Percentiles rank a stretch among this genome's conserved stretches.
These are phyloP conservation scores for Falciphora oryzae DNA, from an alignment of 2,329 filamentous ascomycete genomes.

Conservation along the genomic window DNA sequence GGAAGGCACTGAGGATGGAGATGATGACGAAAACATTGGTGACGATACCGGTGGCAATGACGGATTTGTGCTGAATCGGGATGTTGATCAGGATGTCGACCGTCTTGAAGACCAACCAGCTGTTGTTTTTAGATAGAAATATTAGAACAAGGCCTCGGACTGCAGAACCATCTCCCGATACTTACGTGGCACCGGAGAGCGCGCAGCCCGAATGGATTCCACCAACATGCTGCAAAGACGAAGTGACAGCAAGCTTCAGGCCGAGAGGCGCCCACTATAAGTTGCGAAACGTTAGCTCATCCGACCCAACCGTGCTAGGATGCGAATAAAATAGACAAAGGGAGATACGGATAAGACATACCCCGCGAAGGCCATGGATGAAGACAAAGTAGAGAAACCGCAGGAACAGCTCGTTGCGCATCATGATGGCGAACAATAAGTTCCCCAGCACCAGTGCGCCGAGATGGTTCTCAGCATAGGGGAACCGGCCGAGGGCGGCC, in stretches of 20 bases:
- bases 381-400: constrained; percentile 29
- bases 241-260: constrained; percentile 30
- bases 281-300: not conserved
- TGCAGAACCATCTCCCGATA: not conserved
- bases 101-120: constrained; percentile 33
- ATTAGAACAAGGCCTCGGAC: not conserved
- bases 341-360: constrained; percentile 18
- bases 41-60: constrained; percentile 32
- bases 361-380: constrained; percentile 32
- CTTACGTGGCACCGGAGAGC: constrained; percentile 31
- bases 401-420: constrained; percentile 34
- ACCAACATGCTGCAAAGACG: constrained; percentile 34
- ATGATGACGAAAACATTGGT: constrained; percentile 32
- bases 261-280: constrained; percentile 31
- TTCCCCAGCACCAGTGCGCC: constrained; percentile 34
- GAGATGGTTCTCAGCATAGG: constrained; percentile 31
- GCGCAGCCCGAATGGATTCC: constrained; percentile 36
- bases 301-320: not conserved
- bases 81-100: constrained; percentile 30
- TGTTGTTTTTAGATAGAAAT: constrained; percentile 12
- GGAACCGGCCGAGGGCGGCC: constrained; percentile 26
- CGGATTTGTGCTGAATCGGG: constrained; percentile 26
- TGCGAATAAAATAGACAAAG: too few relatives aligned
- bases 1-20: constrained; percentile 33
- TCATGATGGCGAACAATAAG: constrained; percentile 31